phyloP scores from a whole-genome alignment of 257 asterid genomes.

The Nicotiana undulata region DNA sequence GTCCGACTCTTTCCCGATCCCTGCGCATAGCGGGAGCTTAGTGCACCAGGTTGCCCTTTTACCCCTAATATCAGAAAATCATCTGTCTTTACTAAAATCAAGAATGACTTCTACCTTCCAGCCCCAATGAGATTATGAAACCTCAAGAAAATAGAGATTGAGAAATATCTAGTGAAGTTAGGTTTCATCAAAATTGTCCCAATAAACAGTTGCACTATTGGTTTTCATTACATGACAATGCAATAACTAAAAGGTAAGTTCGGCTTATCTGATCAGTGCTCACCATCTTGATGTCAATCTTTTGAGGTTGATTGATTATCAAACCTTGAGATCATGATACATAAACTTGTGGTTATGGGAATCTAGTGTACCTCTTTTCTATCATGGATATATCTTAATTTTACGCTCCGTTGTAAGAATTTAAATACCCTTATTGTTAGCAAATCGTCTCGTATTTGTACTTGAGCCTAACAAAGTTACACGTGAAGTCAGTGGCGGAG shows the following conservation, averaged over 20 bases:
- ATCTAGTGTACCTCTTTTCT: background rate
- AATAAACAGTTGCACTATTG: background rate
- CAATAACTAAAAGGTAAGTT: background rate
- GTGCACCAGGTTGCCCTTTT: no score
- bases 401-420: background rate
- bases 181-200: background rate
- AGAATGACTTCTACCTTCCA: background rate
- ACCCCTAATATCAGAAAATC: background rate
- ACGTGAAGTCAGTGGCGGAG: no score
- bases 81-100: background rate
- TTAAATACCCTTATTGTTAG: background rate
- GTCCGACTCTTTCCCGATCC: no score
- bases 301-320: constrained; percentile 1
- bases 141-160: background rate
- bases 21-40: no score
- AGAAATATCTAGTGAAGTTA: background rate
- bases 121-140: background rate
- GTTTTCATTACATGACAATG: background rate
- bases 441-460: background rate
- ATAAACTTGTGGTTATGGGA: background rate
- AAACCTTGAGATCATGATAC: background rate
- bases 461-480: background rate
- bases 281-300: background rate
- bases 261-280: background rate
- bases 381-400: background rate